These are phyloP conservation scores for Trichoderma asperellum DNA, from an alignment of 2,329 filamentous ascomycete genomes.

Conservation along the genomic window DNA sequence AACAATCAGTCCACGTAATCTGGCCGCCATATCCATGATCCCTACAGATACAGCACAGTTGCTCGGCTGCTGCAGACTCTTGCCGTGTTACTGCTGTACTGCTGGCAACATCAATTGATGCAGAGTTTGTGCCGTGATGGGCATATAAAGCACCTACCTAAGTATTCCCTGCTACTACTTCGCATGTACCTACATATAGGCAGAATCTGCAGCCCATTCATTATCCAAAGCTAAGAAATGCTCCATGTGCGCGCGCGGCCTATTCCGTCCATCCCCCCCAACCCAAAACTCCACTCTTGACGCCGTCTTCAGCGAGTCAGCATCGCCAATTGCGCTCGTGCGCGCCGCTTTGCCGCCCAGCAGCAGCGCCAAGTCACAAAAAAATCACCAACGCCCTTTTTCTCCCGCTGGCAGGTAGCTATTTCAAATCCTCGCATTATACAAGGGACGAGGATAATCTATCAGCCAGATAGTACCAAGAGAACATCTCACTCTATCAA, in stretches of 20 bases:
- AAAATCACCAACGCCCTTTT: not conserved
- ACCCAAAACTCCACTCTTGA: not conserved
- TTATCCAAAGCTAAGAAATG: not conserved
- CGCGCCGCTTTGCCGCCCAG: not conserved
- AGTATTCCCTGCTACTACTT: no score
- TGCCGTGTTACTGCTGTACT: not conserved
- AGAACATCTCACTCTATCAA: not conserved
- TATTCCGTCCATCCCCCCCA: not conserved
- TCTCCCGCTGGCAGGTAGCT: no score
- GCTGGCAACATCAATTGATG: not conserved
- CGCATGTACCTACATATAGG: no score
- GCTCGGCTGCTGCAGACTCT: not conserved
- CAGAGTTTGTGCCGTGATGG: not conserved
- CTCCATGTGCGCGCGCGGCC: not conserved
- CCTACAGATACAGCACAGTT: not conserved
- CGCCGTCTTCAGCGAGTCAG: conserved; percentile 6
- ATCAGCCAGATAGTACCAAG: no score
- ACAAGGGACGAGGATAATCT: not conserved
- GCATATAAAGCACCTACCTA: no score
- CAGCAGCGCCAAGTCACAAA: not conserved
- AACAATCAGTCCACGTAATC: not conserved
- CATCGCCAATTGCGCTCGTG: conserved; percentile 15
- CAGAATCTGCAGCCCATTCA: not conserved
- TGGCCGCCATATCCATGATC: not conserved
- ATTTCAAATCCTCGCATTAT: not conserved